Evolutionary conservation across 1,284 basidiomycete species (phyloP).

Genomic region (Pseudozyma tsukubaensis): DNA sequence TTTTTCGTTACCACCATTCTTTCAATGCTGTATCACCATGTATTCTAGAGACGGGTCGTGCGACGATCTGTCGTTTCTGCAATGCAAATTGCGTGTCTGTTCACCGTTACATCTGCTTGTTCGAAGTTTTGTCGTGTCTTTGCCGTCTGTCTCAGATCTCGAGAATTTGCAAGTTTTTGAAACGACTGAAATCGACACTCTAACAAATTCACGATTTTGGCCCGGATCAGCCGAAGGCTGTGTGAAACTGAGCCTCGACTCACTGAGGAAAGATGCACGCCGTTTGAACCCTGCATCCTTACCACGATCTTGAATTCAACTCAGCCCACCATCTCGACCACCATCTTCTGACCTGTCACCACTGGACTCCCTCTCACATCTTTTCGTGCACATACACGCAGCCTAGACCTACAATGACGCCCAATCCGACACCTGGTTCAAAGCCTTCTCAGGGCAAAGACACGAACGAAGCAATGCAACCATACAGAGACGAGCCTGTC

Average conservation of each 20-base stretch:
- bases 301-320: not conserved
- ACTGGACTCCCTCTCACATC: not conserved
- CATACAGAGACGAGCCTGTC: slow-evolving; percentile 35
- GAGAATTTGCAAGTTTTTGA: no score
- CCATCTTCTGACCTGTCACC: not conserved
- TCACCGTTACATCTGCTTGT: no score
- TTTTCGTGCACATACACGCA: not conserved
- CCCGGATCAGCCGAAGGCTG: not conserved
- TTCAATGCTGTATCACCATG: no score
- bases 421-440: not conserved
- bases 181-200: not conserved
- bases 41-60: no score
- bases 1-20: not conserved
- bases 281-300: slow-evolving; percentile 18
- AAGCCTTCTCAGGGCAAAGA: not conserved
- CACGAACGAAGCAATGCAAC: not conserved
- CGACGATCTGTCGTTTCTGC: no score
- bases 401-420: slow-evolving; percentile 1
- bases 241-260: not conserved
- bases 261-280: slow-evolving; percentile 4
- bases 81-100: no score
- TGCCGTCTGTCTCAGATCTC: no score
- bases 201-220: not conserved
- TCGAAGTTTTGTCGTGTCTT: no score
- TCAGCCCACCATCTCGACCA: not conserved